A percentile compares a stretch with the other conserved stretches of the same genome.
These are phyloP conservation scores for Geotrichum europaeum DNA, from an alignment of 1,139 yeast species.

Conservation along the genomic window DNA sequence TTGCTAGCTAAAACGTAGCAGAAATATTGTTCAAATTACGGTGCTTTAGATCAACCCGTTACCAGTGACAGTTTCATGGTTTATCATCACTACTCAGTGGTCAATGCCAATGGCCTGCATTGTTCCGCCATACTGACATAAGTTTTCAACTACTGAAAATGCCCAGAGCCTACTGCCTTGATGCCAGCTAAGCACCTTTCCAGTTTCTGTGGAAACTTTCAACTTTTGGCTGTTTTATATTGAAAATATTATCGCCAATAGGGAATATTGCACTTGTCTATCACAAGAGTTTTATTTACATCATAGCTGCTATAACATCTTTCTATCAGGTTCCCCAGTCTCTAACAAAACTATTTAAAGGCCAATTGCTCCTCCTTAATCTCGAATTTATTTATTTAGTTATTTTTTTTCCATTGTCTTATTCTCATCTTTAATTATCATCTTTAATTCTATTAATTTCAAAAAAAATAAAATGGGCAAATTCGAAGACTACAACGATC, in stretches of 20 bases:
- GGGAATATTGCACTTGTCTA: not conserved
- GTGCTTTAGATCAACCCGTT: not conserved
- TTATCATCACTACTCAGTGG: not conserved
- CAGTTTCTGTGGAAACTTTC: not conserved
- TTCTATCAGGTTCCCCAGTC: not conserved
- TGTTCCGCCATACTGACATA: not conserved
- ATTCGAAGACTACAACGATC: not conserved
- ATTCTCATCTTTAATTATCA: not conserved
- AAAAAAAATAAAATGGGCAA: not conserved
- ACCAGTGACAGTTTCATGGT: not conserved
- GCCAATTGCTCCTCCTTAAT: not conserved
- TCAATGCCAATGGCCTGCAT: not conserved
- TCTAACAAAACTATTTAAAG: not conserved
- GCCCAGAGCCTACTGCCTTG: not conserved
- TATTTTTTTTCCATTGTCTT: not conserved
- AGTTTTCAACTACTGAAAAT: not conserved
- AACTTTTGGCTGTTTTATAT: not conserved
- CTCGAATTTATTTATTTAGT: not conserved
- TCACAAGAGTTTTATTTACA: not conserved
- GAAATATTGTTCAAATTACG: not conserved
- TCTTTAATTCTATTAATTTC: not conserved
- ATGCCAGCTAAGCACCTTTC: not conserved
- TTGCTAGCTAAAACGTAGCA: not conserved
- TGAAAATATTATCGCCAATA: not conserved
- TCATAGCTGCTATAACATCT: not conserved